phyloP scores from a whole-genome alignment of 2,329 filamentous ascomycete genomes.

The Alternaria novae-zelandiae region DNA sequence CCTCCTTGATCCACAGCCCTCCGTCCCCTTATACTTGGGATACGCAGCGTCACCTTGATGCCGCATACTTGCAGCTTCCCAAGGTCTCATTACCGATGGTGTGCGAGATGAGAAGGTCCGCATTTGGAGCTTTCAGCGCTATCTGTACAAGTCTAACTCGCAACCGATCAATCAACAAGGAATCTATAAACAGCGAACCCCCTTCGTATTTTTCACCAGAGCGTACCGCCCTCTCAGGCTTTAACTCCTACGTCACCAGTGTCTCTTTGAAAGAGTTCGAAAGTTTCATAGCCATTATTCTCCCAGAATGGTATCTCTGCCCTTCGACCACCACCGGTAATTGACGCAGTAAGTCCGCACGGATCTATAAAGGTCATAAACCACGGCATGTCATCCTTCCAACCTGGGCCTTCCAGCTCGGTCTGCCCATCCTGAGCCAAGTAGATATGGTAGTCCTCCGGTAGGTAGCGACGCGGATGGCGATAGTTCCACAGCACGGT shows the following conservation, averaged over 20 bases:
- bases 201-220: background rate
- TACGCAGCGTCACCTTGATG: background rate
- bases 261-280: background rate
- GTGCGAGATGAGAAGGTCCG: background rate
- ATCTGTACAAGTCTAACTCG: background rate
- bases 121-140: background rate
- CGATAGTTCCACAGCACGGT: slow-evolving; percentile 57
- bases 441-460: slow-evolving; percentile 58
- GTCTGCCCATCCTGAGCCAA: slow-evolving; percentile 36
- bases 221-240: background rate
- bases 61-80: background rate
- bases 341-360: slow-evolving; percentile 15
- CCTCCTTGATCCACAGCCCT: background rate
- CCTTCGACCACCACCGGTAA: slow-evolving; percentile 3
- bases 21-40: background rate
- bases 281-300: slow-evolving; percentile 21
- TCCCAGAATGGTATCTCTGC: slow-evolving; percentile 30
- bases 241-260: background rate
- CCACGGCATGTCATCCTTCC: slow-evolving; percentile 30
- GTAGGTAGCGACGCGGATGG: slow-evolving; percentile 58
- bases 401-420: slow-evolving; percentile 29
- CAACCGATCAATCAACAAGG: background rate
- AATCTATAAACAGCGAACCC: background rate
- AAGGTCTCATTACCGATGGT: background rate
- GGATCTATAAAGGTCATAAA: slow-evolving; percentile 34